Base-by-base conservation (phyloP, 2,329 filamentous ascomycete species). In the Purpureocillium lavendulum region DNA sequence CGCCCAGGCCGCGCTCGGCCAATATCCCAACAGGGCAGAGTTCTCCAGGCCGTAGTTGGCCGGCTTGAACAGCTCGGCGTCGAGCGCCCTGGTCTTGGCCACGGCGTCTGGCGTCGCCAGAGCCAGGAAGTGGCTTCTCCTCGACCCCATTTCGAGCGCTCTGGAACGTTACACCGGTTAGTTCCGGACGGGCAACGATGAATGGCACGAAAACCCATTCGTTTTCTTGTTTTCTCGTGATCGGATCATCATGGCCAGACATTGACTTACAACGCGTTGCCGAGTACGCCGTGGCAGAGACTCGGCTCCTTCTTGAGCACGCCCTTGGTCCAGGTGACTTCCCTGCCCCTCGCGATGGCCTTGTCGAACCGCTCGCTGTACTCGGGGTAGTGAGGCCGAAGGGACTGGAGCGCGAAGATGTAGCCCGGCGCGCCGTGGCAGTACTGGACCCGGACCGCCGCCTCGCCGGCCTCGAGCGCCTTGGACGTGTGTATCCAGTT, bases 391-490 rank as follows among this genome's bases (percentile, higher is more conserved):
- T 73, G 66, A 7, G 68, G 63, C 36, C 65, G 63, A 38, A 84
- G 66, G 2, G 73, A 71, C 4, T 70, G 50, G 8, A 85, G 64
- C 6, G 76, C 79, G 26, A 72, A 60, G 8, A 82, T 60, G 16
- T 82, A 71, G 0, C 80, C 81, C 3, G 80, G 75, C 1, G 76
- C 77, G 3, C 81, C 81, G 49, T 84, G 80, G 50, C 79, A 84
- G 57, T 81, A 79, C 51, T 84, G 79, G 7, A 84, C 70, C 7
- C 34, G 33, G 13, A 31, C 33, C 32, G 33, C 18, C 7, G 17
- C 10, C 7, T 79, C 61, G 32, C 65, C 48, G 11, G 45, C 59
- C 44, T 67, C 62, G 35, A 62, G 66, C 21, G 49, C 53, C 26
- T 55, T 70, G 62, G 38, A 66, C 55, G 44, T 67, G 38, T 38